Conservation (phyloP, 805 yeast genomes). For the Teunomyces lycoperdinae region DNA sequence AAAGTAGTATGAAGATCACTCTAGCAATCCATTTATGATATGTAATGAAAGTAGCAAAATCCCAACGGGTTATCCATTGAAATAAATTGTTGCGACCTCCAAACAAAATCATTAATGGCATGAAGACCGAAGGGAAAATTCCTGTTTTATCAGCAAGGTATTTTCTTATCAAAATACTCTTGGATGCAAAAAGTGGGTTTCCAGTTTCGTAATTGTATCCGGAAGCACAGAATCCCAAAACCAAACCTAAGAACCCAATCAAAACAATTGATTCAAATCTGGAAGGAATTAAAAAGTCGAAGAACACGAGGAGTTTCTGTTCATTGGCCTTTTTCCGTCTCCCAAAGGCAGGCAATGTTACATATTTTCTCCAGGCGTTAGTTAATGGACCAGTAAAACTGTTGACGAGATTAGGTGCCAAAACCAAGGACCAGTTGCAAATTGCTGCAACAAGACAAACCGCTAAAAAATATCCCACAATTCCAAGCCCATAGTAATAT, state of each 20-base stretch:
- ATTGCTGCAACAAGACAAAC: slow-evolving; percentile 9
- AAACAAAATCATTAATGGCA: slow-evolving; percentile 19
- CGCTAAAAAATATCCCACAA: slow-evolving; percentile 20
- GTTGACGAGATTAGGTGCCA: slow-evolving; percentile 33
- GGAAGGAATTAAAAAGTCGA: slow-evolving; percentile 32
- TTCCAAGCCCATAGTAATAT: slow-evolving; percentile 23
- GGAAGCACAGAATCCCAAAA: slow-evolving; percentile 11
- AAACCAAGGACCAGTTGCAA: slow-evolving; percentile 10
- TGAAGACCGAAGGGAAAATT: slow-evolving; percentile 38
- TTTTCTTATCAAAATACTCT: slow-evolving; percentile 10
- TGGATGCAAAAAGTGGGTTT: slow-evolving; percentile 14
- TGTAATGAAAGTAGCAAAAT: slow-evolving; percentile 14
- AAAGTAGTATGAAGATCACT: slow-evolving; percentile 13
- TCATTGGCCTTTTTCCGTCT: slow-evolving; percentile 21
- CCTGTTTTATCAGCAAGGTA: slow-evolving; percentile 53
- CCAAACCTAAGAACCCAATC: slow-evolving; percentile 16
- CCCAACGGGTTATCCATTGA: slow-evolving; percentile 13
- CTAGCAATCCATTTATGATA: slow-evolving; percentile 24
- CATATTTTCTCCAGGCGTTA: slow-evolving; percentile 11
- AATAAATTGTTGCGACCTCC: slow-evolving; percentile 23
- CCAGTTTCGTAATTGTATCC: slow-evolving; percentile 9
- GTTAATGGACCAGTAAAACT: slow-evolving; percentile 24
- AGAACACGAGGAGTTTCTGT: slow-evolving; percentile 12
- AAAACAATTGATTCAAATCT: slow-evolving; percentile 34
- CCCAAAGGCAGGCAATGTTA: slow-evolving; percentile 20